Evolutionary conservation across 352 stramenopile species (phyloP), one percentile per base, ranked within the genome.

Genomic region (Phytophthora pisi): DNA sequence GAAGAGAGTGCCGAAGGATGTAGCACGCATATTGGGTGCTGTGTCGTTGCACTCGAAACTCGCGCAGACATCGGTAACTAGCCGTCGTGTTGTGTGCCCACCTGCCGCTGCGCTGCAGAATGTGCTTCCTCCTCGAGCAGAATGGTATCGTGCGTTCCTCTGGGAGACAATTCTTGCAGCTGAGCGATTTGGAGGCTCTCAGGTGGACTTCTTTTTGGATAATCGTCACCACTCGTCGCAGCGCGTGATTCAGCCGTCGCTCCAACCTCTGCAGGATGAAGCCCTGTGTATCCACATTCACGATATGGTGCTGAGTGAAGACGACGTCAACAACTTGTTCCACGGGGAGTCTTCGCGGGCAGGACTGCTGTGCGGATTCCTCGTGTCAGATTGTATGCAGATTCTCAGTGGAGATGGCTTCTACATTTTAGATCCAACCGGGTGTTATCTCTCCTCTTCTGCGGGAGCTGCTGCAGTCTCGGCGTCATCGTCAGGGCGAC

Each of bases 321-420:
- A 78, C 42, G 80, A 89, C 6, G 67, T 94, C 42, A 90, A 86
- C 43, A 58, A 54, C 1, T 62, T 90, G 8, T 91, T 83, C 47
- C 66, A 70, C 11, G 70, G 75, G 36, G 82, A 90, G 30, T 77
- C 77, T 15, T 87, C 81, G 11, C 78, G 79, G 36, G 40, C 74
- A 13, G 86, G 81, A 4, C 68, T 94, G 28, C 65, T 92, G 15
- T 81, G 70, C 13, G 84, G 82, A 0, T 91, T 94, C 57, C 72
- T 80, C 16, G 76, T 81, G n/a, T 84, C 82, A 5, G 83, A 94
- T 34, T 94, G 84, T 60, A 80, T 92, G 65, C 86, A 94, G 58
- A 89, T 94, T 66, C 63, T 94, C 5, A 92, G 81, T 55, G 86
- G 82, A 26, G 76, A 88, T n/a, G 72, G 72, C 0, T 92, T 92